Conservation (phyloP, 441 rosid genomes). For the Iberis amara region DNA sequence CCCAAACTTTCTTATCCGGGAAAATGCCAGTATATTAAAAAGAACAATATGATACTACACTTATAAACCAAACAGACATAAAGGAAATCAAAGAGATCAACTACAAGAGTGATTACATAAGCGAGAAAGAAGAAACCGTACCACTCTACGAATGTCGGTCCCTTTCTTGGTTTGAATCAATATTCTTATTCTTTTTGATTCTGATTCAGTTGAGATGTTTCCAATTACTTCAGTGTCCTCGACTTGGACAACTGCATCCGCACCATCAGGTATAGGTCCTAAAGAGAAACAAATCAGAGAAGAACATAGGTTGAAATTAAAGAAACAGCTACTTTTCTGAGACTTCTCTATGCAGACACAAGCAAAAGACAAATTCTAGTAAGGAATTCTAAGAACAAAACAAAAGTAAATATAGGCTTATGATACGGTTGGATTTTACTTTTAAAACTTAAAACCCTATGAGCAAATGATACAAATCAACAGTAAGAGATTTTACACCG, state of each 20-base stretch:
- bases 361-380: no score
- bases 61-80: conserved; percentile 1
- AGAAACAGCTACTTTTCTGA: no score
- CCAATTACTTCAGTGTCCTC: conserved; percentile 66
- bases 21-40: background rate
- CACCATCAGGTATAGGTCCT: conserved; percentile 97
- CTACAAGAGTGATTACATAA: background rate
- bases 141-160: conserved; percentile 91
- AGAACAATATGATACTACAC: background rate
- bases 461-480: background rate
- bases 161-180: conserved; percentile 61
- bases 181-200: conserved; percentile 52
- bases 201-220: conserved; percentile 32
- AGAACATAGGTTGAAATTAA: background rate
- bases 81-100: conserved; percentile 8
- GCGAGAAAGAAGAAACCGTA: conserved; percentile 34
- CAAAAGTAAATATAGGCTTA: no score
- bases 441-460: no score
- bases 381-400: no score
- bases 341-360: no score
- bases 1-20: conserved; percentile 11
- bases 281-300: conserved; percentile 16
- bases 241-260: conserved; percentile 96
- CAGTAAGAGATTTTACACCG: background rate
- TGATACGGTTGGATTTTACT: no score